phyloP scores from a whole-genome alignment of 345 rosid species.

The Pugionium cornutum region DNA sequence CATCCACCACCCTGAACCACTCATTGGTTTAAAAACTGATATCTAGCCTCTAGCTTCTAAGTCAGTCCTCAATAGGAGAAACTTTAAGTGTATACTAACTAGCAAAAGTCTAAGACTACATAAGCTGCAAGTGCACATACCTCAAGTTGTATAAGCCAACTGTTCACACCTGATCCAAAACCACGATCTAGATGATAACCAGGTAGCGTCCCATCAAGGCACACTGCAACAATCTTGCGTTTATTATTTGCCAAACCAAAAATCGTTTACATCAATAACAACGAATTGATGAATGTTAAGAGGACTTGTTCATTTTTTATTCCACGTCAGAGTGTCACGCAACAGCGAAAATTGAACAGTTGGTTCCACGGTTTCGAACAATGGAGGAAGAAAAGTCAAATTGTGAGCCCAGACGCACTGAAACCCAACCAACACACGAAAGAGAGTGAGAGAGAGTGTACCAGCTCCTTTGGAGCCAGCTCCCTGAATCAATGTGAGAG shows the following conservation, averaged over 20 bases:
- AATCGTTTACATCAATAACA: background rate
- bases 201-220: slow-evolving; percentile 87
- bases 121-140: slow-evolving; percentile 38
- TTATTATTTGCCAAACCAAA: too few relatives aligned
- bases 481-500: slow-evolving; percentile 76
- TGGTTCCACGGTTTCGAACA: background rate
- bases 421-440: background rate
- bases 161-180: slow-evolving; percentile 66
- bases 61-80: slow-evolving; percentile 16
- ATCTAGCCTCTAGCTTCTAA: background rate
- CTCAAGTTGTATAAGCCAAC: slow-evolving; percentile 94
- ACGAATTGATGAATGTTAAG: background rate
- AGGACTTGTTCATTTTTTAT: too few relatives aligned
- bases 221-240: slow-evolving; percentile 47
- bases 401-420: background rate
- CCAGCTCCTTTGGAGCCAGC: slow-evolving; percentile 93
- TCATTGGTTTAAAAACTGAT: background rate
- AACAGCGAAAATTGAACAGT: background rate
- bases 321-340: background rate
- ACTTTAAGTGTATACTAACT: background rate
- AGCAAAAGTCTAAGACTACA: background rate
- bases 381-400: too few relatives aligned
- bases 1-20: slow-evolving; percentile 85
- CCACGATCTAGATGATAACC: slow-evolving; percentile 87
- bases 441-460: slow-evolving; percentile 20